Base-by-base conservation (phyloP, 306 rosid genomes). In the Cajanus cajan region DNA sequence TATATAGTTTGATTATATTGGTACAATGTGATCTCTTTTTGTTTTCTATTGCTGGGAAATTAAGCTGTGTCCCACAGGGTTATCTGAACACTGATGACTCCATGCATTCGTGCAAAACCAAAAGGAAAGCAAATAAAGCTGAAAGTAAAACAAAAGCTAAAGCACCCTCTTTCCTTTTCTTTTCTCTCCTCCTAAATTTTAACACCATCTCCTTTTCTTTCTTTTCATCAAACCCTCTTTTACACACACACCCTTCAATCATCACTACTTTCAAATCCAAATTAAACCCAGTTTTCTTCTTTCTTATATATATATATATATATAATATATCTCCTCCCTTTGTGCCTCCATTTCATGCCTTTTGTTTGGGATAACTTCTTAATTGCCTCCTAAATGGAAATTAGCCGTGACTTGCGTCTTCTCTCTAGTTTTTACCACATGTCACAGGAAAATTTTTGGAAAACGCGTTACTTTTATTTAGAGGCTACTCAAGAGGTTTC, bases 21-120 rank as follows among this genome's bases (percentile, higher is more conserved):
- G 77, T 57, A 48, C 40, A 39, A 41, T 22, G 75, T 58, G 74
- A 39, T 85, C 44, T 85, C 89, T 80, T 86, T 86, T 86, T 86
- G 89, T 83, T 77, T 86, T 71, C n/a, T 80, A 83, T 61, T 80
- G 87, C 40, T 57, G 74, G 75, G 13, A 57, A 81, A 55, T 68
- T 31, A 44, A 28, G 31, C 48, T 8, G 54, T 78, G 69, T 36
- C 84, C 86, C 86, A 79, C 80, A 45, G 22, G 34, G 50, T 66
- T 76, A 79, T 79, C 80, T 82, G 45, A 78, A 71, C 48, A 57
- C 34, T 58, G 58, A 82, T 72, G 51, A 77, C 40, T 66, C 74
- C 87, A 67, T 82, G 80, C 85, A 82, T 79, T 79, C 85, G 85
- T 86, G 87, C 83, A 86, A 63, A 78, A 83, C 47, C 70, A 71